Conservation (phyloP, 495 filamentous ascomycete species). For the Niebla homalea region DNA sequence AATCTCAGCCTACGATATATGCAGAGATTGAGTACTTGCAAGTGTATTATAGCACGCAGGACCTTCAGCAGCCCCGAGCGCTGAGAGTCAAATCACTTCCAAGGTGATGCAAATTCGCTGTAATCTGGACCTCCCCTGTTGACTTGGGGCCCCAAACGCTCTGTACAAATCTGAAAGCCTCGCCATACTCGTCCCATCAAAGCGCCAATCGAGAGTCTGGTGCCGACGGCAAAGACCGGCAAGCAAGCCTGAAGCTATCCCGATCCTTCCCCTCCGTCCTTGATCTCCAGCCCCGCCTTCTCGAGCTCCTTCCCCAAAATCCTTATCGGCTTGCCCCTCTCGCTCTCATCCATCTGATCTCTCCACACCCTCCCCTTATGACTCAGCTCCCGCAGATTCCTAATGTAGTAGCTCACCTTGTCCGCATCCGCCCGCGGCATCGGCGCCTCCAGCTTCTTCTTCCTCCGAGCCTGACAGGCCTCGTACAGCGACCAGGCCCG, state of each 20-base stretch:
- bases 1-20: constrained; percentile 78
- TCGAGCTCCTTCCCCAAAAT: constrained; percentile 6
- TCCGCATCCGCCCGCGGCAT: constrained; percentile 23
- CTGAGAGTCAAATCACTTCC: too few relatives aligned
- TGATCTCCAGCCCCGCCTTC: not conserved
- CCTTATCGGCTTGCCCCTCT: constrained; percentile 18
- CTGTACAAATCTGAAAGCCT: too few relatives aligned
- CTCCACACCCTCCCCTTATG: constrained; percentile 35
- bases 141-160: too few relatives aligned
- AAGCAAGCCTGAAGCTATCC: not conserved
- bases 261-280: constrained; percentile 4
- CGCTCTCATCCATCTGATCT: constrained; percentile 32
- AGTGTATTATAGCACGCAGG: too few relatives aligned
- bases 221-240: too few relatives aligned
- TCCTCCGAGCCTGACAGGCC: constrained; percentile 36
- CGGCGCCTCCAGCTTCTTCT: constrained; percentile 24
- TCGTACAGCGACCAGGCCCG: constrained; percentile 37
- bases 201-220: too few relatives aligned
- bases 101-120: too few relatives aligned
- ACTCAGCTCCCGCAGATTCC: constrained; percentile 29
- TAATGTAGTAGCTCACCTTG: constrained; percentile 27
- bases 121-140: too few relatives aligned
- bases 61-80: too few relatives aligned
- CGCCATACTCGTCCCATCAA: too few relatives aligned
- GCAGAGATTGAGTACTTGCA: too few relatives aligned